These are phyloP conservation scores for Talaromyces stipitatus DNA, from an alignment of 495 filamentous ascomycete species.

Conservation along the genomic window DNA sequence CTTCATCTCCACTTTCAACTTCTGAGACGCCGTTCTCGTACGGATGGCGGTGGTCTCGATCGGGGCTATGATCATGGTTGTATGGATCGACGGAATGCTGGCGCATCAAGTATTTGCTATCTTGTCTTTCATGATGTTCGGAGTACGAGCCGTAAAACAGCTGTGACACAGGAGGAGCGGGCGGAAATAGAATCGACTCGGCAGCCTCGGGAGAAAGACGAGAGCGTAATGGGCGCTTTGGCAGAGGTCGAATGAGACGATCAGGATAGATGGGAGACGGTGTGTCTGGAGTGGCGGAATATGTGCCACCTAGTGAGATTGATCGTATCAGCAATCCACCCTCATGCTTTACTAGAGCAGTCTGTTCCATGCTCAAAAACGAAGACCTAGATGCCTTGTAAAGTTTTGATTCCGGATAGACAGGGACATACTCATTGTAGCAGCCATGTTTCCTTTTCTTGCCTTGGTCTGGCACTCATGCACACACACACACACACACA, in stretches of 20 bases:
- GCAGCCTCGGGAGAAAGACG: constrained; percentile 78
- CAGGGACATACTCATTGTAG: constrained; percentile 41
- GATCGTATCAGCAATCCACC: constrained; percentile 38
- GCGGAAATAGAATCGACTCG: constrained; percentile 73
- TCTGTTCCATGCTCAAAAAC: neutral
- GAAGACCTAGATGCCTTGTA: neutral
- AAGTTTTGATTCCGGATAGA: neutral
- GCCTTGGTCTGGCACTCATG: neutral
- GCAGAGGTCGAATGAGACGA: constrained; percentile 87
- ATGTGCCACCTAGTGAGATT: constrained; percentile 37
- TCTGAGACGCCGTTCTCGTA: constrained; percentile 29
- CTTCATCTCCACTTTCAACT: constrained; percentile 39
- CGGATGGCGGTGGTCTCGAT: constrained; percentile 33
- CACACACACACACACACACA: neutral
- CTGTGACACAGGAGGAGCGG: constrained; percentile 54
- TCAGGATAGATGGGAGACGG: constrained; percentile 72
- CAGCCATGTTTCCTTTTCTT: constrained; percentile 33
- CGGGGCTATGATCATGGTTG: constrained; percentile 39
- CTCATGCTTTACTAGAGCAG: neutral
- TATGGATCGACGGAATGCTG: constrained; percentile 19
- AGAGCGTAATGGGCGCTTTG: constrained; percentile 77
- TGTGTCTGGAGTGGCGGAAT: constrained; percentile 60
- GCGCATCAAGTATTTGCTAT: constrained; percentile 42
- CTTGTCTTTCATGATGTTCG: constrained; percentile 32
- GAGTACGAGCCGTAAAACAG: constrained; percentile 71